Conservation (phyloP, 2,329 filamentous ascomycete genomes). For the Pseudogymnoascus sp. region DNA sequence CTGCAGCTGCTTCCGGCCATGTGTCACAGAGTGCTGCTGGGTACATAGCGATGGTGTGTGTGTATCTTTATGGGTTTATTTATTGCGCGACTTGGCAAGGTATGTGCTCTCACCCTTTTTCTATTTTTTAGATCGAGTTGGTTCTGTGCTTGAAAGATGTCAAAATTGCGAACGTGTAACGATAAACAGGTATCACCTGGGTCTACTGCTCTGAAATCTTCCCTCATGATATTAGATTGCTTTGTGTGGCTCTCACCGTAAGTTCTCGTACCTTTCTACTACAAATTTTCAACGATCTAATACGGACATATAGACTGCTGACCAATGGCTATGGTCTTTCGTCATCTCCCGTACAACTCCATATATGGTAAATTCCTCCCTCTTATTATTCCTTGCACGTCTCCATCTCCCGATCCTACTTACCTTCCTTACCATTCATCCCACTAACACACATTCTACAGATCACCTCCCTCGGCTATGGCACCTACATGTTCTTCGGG, state of each 20-base stretch:
- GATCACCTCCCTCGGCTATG: conserved; percentile 27
- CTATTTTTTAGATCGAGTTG: conserved; percentile 37
- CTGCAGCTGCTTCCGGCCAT: conserved; percentile 20
- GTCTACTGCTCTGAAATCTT: conserved; percentile 38
- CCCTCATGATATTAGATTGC: conserved; percentile 32
- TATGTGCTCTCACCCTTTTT: conserved; percentile 15
- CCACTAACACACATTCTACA: conserved; percentile 8
- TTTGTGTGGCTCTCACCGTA: conserved; percentile 11
- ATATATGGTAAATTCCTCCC: conserved; percentile 32
- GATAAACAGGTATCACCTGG: conserved; percentile 37
- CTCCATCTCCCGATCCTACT: background rate
- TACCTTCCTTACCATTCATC: conserved; percentile 13
- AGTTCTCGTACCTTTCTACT: conserved; percentile 14
- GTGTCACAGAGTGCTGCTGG: conserved; percentile 14
- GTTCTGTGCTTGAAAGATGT: conserved; percentile 28
- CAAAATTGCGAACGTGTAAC: background rate
- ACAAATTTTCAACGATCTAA: conserved; percentile 20
- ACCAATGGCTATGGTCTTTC: conserved; percentile 26
- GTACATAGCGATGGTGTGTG: conserved; percentile 21
- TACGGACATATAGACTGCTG: conserved; percentile 23
- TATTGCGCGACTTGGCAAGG: background rate
- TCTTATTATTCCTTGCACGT: background rate
- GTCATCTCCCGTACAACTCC: conserved; percentile 23
- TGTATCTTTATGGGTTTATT: conserved; percentile 20
- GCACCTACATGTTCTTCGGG: conserved; percentile 41